Percentiles rank a stretch among this genome's conserved stretches.
Conservation (phyloP, 2,329 filamentous ascomycete species). For the Aspergillus fumigatus region DNA sequence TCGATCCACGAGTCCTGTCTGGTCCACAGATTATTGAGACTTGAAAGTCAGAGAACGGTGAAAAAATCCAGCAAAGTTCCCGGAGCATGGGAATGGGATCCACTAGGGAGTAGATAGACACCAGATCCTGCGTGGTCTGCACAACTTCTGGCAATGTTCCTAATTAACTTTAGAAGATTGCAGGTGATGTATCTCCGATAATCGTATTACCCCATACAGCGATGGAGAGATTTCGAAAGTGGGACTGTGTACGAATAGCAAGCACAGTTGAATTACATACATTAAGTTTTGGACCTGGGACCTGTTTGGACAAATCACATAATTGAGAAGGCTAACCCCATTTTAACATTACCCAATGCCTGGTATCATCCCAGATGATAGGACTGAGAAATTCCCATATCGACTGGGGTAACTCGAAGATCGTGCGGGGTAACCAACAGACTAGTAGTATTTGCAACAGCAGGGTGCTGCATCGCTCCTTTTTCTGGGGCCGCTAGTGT, state of each 20-base stretch:
- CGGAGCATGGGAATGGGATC: not conserved
- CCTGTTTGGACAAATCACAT: not conserved
- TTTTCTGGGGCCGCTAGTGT: not conserved
- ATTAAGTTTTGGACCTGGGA: not conserved
- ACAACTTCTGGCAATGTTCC: no score
- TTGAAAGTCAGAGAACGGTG: no score
- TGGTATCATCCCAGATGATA: not conserved
- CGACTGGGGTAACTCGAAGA: not conserved
- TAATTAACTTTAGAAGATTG: not conserved
- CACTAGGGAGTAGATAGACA: not conserved
- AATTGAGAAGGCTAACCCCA: not conserved
- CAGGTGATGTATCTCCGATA: not conserved
- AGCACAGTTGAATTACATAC: no score
- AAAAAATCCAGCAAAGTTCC: not conserved
- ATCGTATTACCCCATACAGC: not conserved
- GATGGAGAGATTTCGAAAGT: no score
- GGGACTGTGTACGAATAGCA: not conserved
- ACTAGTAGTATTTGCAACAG: not conserved
- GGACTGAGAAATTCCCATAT: not conserved
- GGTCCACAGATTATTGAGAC: no score
- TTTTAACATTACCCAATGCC: not conserved
- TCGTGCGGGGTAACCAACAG: not conserved
- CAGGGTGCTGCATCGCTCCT: not conserved
- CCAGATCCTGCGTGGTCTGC: no score
- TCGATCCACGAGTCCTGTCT: no score